Conservation (phyloP, 331 rosid species). For the Malus hybrid region DNA sequence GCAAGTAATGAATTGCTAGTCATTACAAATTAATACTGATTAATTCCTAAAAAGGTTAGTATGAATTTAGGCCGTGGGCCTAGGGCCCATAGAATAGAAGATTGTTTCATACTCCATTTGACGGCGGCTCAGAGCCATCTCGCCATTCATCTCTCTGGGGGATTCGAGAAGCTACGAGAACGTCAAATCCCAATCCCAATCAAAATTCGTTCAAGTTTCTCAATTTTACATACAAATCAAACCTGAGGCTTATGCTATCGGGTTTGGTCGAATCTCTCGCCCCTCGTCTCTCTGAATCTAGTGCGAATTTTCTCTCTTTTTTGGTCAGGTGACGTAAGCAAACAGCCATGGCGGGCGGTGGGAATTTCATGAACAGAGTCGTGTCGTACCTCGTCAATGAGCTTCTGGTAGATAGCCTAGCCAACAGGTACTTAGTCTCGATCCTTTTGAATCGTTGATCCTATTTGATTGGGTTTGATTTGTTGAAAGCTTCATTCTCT, state of each 20-base stretch:
- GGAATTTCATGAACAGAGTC: slow-evolving; percentile 59
- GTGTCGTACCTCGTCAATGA: slow-evolving; percentile 77
- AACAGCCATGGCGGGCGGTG: slow-evolving; percentile 78
- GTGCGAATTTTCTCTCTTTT: not conserved
- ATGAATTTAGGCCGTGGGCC: not conserved
- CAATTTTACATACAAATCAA: not conserved
- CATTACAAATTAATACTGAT: no score
- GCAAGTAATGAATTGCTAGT: no score
- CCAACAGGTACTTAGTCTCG: slow-evolving; percentile 52
- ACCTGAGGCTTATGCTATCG: not conserved
- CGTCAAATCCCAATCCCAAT: not conserved
- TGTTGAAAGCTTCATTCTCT: slow-evolving; percentile 24
- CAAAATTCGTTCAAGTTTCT: not conserved
- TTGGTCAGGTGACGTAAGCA: slow-evolving; percentile 6
- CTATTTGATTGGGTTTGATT: not conserved
- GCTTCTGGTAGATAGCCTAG: slow-evolving; percentile 73
- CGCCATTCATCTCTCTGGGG: not conserved
- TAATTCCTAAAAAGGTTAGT: no score
- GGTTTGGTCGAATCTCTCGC: not conserved
- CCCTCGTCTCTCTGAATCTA: not conserved
- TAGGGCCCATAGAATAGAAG: not conserved
- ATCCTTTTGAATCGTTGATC: not conserved
- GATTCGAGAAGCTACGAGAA: not conserved
- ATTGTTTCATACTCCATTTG: not conserved
- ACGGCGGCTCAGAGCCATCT: not conserved